Conservation (phyloP, 2,329 filamentous ascomycete species). For the Colletotrichum navitas region DNA sequence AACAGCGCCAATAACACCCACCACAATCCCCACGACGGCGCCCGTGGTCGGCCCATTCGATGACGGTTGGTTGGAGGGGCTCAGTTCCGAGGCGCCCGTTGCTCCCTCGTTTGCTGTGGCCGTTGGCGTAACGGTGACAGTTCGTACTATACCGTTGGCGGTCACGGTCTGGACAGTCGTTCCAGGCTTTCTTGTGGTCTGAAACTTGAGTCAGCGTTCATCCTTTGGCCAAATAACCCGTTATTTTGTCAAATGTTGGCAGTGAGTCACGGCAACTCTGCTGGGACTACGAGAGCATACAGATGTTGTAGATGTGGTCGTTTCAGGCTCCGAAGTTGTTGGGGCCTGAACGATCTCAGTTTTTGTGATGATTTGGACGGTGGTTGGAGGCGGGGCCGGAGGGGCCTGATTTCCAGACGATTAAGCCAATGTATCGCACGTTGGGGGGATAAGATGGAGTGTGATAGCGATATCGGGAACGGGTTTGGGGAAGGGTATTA, state of each 20-base stretch:
- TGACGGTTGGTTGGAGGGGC: slow-evolving; percentile 15
- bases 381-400: slow-evolving; percentile 45
- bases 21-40: slow-evolving; percentile 61
- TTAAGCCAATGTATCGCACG: slow-evolving; percentile 41
- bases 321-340: slow-evolving; percentile 48
- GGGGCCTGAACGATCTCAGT: slow-evolving; percentile 53
- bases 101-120: slow-evolving; percentile 44
- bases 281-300: slow-evolving; percentile 36
- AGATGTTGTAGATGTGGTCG: slow-evolving; percentile 40
- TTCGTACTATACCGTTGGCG: slow-evolving; percentile 64
- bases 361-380: slow-evolving; percentile 37
- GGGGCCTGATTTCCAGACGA: slow-evolving; percentile 46
- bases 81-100: slow-evolving; percentile 31
- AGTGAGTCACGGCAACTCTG: slow-evolving; percentile 27
- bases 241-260: slow-evolving; percentile 20
- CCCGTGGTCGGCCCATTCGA: slow-evolving; percentile 57
- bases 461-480: slow-evolving; percentile 2
- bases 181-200: slow-evolving; percentile 27
- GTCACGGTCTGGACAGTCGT: slow-evolving; percentile 65
- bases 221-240: slow-evolving; percentile 5
- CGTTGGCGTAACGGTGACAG: slow-evolving; percentile 66
- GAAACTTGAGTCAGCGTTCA: slow-evolving; percentile 10
- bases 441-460: slow-evolving; percentile 21
- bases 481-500: slow-evolving; percentile 20
- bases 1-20: slow-evolving; percentile 54